Base-by-base conservation (phyloP, 495 filamentous ascomycete genomes). In the Daldinia vernicosa region DNA sequence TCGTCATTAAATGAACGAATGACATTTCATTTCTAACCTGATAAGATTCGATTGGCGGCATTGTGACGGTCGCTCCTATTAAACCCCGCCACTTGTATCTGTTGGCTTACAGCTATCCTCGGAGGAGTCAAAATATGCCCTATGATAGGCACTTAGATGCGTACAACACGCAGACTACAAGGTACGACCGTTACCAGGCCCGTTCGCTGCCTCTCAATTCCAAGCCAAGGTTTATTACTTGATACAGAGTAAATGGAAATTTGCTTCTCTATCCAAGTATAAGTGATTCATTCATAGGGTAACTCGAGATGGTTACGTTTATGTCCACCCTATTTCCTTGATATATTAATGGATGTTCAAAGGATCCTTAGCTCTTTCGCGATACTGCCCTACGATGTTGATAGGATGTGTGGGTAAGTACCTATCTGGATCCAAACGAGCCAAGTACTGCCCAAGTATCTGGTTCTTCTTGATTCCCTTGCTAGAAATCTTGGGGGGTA, bases 81-180 rank as follows among this genome's bases (percentile, higher is more conserved):
- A 53, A 53, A 53, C 26, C 50, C 50, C 50, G 50, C 50, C 50
- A 53, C 50, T 30, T 53, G 50, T 53, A 30, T 53, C 50, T 53
- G 50, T 30, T 53, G 50, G 50, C 50, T 30, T 30, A 30, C 50
- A 30, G 15, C 27, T 53, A 53, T 30, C 24, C 27, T 30, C 50
- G 14, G 15, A 30, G 27, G 12, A 27, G 15, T 53, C 5, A 47
- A 47, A 47, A 47, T 24, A 47, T 24, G 43, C 3, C 43, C 43
- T 24, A 47, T 47, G 43, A 47, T 24, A 24, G 43, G 43, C 43
- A 22, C 22, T 47, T 40, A 17, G 3, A 40, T 40, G n/a, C 15
- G 39, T 17, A 17, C 39, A 40, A 17, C n/a, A 17, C 39, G 39
- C n/a, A 40, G 39, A 11, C n/a, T 40, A 40, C 39, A 40, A 40